phyloP scores from a whole-genome alignment of 2,329 filamentous ascomycete genomes.

The Aspergillus nomiae region DNA sequence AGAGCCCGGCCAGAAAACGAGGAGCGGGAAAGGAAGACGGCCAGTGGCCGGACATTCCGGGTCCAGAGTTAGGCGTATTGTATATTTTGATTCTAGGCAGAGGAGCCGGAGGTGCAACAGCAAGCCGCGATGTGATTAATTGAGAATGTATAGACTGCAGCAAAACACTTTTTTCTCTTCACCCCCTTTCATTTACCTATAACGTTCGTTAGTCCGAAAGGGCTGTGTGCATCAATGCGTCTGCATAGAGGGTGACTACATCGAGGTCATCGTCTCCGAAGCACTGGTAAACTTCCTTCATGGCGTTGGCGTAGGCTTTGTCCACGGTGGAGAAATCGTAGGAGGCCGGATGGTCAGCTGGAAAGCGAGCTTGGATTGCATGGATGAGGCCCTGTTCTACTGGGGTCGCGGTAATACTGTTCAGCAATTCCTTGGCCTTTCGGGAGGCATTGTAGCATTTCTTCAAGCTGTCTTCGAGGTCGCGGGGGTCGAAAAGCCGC shows the following conservation, averaged over 20 bases:
- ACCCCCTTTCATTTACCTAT: not conserved
- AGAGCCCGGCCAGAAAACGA: conserved; percentile 92
- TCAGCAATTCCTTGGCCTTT: not conserved
- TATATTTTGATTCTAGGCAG: conserved; percentile 27
- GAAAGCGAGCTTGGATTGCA: conserved; percentile 53
- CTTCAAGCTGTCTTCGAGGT: conserved; percentile 52
- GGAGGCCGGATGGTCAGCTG: conserved; percentile 47
- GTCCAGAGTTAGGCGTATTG: conserved; percentile 52
- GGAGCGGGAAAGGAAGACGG: conserved; percentile 97
- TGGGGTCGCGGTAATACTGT: conserved; percentile 29
- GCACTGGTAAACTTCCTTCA: conserved; percentile 54
- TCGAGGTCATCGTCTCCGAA: conserved; percentile 58
- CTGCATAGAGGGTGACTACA: conserved; percentile 61
- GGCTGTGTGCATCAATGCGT: conserved; percentile 65
- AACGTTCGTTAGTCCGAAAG: not conserved
- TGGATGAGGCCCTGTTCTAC: conserved; percentile 63
- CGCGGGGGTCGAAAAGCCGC: conserved; percentile 66
- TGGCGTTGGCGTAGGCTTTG: conserved; percentile 60
- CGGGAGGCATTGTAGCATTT: not conserved
- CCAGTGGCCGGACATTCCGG: conserved; percentile 89
- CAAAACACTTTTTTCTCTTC: conserved; percentile 5
- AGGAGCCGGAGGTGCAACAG: conserved; percentile 14
- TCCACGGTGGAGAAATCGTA: conserved; percentile 57
- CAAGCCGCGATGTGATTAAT: conserved; percentile 12
- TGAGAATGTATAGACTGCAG: conserved; percentile 15